Evolutionary conservation across 2,329 filamentous ascomycete species (phyloP).

Genomic region (Proliferodiscus dingleyae): DNA sequence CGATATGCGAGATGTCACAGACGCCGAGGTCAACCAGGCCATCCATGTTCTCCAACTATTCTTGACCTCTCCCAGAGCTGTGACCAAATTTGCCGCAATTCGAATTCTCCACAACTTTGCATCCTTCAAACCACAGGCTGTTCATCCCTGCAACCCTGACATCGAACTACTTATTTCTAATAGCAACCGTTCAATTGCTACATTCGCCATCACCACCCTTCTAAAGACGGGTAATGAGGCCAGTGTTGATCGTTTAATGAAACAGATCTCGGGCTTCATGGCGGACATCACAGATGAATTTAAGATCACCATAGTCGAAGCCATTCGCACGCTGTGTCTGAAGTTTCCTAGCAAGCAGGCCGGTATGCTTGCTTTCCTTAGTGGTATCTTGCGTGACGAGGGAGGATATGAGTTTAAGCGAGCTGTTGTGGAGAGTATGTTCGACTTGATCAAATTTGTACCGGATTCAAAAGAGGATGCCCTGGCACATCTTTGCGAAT

Average conservation of each 20-base stretch:
- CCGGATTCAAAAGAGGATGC: constrained; percentile 79
- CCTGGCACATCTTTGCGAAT: constrained; percentile 92
- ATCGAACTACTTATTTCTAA: constrained; percentile 97
- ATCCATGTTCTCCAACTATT: constrained; percentile 95
- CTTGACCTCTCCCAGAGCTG: constrained; percentile 88
- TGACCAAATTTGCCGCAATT: constrained; percentile 96
- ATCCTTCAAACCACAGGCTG: constrained; percentile 89
- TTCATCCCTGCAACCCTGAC: constrained; percentile 91
- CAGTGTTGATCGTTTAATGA: constrained; percentile 95
- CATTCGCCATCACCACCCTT: constrained; percentile 95
- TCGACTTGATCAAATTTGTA: constrained; percentile 98
- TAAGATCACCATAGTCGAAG: constrained; percentile 99
- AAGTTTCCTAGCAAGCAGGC: constrained; percentile 99
- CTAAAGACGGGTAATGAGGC: constrained; percentile 98
- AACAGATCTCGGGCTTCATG: constrained; percentile 98
- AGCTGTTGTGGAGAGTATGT: constrained; percentile 97
- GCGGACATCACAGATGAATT: constrained; percentile 98
- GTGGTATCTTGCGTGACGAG: constrained; percentile 92
- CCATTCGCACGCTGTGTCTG: constrained; percentile 89
- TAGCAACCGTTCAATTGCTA: constrained; percentile 94
- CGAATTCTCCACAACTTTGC: constrained; percentile 95
- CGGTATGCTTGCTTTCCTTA: constrained; percentile 94
- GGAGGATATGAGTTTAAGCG: constrained; percentile 98
- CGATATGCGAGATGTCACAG: constrained; percentile 87
- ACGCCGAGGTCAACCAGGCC: constrained; percentile 84